Evolutionary conservation across 2,329 filamentous ascomycete species (phyloP), one percentile per base, ranked within the genome.

Genomic region (Tolypocladium tundrense): DNA sequence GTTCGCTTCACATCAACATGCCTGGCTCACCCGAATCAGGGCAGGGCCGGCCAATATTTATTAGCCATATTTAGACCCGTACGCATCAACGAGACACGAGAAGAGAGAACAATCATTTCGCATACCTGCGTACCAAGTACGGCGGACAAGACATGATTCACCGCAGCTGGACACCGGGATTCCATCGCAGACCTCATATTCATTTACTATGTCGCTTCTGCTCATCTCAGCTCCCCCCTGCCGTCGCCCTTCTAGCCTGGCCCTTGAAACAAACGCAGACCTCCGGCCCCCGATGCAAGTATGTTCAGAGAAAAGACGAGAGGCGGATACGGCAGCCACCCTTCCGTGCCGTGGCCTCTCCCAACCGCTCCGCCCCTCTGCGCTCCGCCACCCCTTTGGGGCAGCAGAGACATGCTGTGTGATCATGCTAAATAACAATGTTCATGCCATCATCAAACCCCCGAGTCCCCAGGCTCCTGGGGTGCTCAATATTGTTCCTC

Each of bases 401-500:
- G 37, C 58, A 53, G 35, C 50, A 53, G 58, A 57, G 27, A 54
- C 35, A 57, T 57, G 55, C 51, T 31, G 43, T 62, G 61, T 66
- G 62, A 58, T 65, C 60, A 65, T 70, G 66, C 69, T 64, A 67
- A 68, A 63, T 67, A 66, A 67, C 69, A 66, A 66, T 70, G 66
- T 67, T 73, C 72, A 70, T 74, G 69, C 70, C 53, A 60, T 63
- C 63, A 56, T 65, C 57, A 61, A 61, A 54, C 56, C 50, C 52
- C 54, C 24, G 16, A 35, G 27, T 10, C 10, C 31, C 48, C 48
- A 11, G 4, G 31, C 48, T 35, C 13, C 48, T 16, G 19, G 31
- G 48, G 31, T 31, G 14, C 48, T 37, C 56, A 27, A 27, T 43
- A 50, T 37, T 53, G 24, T 45, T 53, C 31, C 48, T 40, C 41